Conservation (phyloP, 352 stramenopile genomes). For the Pythium scleroteichum region DNA sequence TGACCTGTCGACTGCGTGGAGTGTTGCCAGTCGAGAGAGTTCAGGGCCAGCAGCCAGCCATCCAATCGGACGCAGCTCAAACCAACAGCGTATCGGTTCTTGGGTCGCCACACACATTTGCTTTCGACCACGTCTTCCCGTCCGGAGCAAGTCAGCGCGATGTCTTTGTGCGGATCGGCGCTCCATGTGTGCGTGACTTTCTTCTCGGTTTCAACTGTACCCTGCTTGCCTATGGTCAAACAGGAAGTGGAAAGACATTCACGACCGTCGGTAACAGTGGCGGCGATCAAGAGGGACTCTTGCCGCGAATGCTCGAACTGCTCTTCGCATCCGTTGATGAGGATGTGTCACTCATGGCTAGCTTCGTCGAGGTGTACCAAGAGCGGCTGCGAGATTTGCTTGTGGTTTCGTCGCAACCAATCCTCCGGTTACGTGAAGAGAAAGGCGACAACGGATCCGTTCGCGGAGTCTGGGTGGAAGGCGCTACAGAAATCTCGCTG, state of each 20-base stretch:
- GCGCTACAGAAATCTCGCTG: constrained; percentile 49
- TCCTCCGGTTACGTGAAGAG: constrained; percentile 41
- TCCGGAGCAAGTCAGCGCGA: constrained; percentile 35
- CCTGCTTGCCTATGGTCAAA: constrained; percentile 73
- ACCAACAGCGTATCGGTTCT: constrained; percentile 17
- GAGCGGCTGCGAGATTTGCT: constrained; percentile 66
- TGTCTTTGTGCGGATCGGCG: constrained; percentile 48
- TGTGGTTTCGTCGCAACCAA: neutral
- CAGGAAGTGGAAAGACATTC: constrained; percentile 69
- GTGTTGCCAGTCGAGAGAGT: constrained; percentile 7
- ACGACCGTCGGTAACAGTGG: constrained; percentile 42
- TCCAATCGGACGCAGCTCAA: neutral
- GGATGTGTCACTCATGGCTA: constrained; percentile 41
- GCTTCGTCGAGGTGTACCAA: constrained; percentile 75
- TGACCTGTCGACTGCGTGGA: constrained; percentile 63
- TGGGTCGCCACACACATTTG: constrained; percentile 17
- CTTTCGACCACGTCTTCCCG: constrained; percentile 57
- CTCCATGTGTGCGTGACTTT: constrained; percentile 51
- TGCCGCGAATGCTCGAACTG: constrained; percentile 41
- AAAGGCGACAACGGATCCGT: constrained; percentile 6
- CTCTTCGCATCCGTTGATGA: constrained; percentile 36
- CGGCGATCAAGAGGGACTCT: constrained; percentile 31
- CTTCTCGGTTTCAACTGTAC: constrained; percentile 71
- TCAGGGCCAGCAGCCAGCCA: constrained; percentile 7
- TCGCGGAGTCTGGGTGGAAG: constrained; percentile 45